Base-by-base conservation (phyloP, 345 rosid genomes). In the Rhodomyrtus tomentosa region DNA sequence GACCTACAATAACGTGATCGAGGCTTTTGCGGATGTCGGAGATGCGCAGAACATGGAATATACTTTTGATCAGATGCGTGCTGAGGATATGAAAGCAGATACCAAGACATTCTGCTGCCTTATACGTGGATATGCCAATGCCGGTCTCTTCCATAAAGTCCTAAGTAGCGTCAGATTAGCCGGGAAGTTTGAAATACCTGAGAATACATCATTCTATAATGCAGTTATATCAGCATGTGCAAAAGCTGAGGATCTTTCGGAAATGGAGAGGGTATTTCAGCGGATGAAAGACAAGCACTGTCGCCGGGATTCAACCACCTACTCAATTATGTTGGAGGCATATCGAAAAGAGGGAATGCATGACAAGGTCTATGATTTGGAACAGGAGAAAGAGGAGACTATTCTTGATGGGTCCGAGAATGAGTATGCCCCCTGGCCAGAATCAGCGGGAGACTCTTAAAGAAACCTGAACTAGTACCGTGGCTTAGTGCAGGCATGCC, bases 21-120 rank as follows among this genome's bases (percentile, higher is more conserved):
- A 96, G 90, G 98, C 92, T 27, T 96, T 94, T 93, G 96, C 96
- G 1, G 98, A 93, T 84, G 94, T 88, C 1, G 98, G 98, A 83
- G 99, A 96, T 86, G 98, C 92, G 0, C 95, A 95, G 85, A 88
- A 93, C 92, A 94, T 96, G 93, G 98, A 95, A 89, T 92, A 91
- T 81, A 90, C 95, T 1, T 93, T 93, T 56, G 95, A 95, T 86
- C 97, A 96, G 91, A 96, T 96, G 98, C 92, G 92, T 15, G 89
- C 92, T 6, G 98, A 95, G 91, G 90, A 91, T 62, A 93, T 94
- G 95, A 93, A 90, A 86, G 94, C 98, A 58, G 98, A 95, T 88
- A 93, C 98, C 27, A 95, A 94, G 89, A 96, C 99, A 0, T 93
- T 96, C 73, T 95, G 95, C 59, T 94, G 94, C 83, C 97, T 96